Conservation (phyloP, 2,329 filamentous ascomycete genomes). For the Aciculosporium take region DNA sequence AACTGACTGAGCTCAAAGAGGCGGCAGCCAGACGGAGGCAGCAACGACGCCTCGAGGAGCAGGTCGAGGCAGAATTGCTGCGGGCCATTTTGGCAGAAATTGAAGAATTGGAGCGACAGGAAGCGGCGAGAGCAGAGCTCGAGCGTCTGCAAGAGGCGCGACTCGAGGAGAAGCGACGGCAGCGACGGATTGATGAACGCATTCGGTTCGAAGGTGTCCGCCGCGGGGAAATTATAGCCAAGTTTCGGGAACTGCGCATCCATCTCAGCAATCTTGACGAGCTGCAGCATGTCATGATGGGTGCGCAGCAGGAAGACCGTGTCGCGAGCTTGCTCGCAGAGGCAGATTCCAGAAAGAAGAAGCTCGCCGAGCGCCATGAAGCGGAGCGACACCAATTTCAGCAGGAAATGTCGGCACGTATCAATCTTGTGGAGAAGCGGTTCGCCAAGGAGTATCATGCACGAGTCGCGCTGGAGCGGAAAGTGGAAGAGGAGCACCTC, state of each 20-base stretch:
- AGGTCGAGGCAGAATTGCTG: constrained; percentile 20
- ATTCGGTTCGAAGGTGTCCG: constrained; percentile 26
- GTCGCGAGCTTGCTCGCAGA: constrained; percentile 13
- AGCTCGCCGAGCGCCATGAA: constrained; percentile 20
- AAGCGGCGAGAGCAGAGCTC: constrained; percentile 27
- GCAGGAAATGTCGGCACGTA: constrained; percentile 12
- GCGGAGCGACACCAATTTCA: constrained; percentile 18
- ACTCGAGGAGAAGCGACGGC: constrained; percentile 22
- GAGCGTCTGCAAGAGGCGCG: constrained; percentile 24
- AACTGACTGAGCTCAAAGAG: constrained; percentile 28
- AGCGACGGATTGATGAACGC: constrained; percentile 24
- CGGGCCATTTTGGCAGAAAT: constrained; percentile 29
- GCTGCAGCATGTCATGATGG: constrained; percentile 25
- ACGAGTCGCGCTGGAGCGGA: constrained; percentile 26
- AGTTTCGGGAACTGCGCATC: constrained; percentile 23
- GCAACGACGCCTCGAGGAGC: constrained; percentile 20
- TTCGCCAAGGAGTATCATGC: constrained; percentile 27
- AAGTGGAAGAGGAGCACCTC: constrained; percentile 30
- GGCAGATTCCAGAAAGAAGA: constrained; percentile 12
- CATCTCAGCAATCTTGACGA: constrained; percentile 27
- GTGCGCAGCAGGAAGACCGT: constrained; percentile 24
- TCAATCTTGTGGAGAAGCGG: constrained; percentile 19
- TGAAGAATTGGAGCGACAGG: constrained; percentile 33
- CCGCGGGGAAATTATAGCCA: constrained; percentile 22
- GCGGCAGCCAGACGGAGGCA: constrained; percentile 20